Percentiles rank a stretch among this genome's conserved stretches.
Evolutionary conservation across 768 basidiomycete species (phyloP).

Genomic region (Tremella fuciformis): DNA sequence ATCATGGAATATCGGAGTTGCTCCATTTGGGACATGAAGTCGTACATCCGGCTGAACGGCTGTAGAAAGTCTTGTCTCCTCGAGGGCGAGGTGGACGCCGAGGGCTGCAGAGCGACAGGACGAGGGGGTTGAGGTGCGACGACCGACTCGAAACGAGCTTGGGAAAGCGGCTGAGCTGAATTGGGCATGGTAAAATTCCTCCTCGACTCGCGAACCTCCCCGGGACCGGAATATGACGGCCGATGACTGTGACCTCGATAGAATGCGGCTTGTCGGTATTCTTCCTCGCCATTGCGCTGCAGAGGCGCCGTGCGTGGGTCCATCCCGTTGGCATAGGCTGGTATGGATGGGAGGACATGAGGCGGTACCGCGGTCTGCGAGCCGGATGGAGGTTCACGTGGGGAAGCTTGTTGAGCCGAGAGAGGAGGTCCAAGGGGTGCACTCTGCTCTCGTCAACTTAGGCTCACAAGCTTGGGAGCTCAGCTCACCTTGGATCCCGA

Average conservation of each 20-base stretch:
- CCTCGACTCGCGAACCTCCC: conserved; percentile 6
- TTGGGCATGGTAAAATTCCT: conserved; percentile 14
- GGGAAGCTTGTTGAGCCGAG: conserved; percentile 33
- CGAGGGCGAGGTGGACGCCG: conserved; percentile 1
- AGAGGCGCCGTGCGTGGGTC: conserved; percentile 39
- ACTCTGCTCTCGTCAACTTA: conserved; percentile 20
- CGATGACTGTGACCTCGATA: conserved; percentile 6
- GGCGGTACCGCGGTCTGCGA: conserved; percentile 34
- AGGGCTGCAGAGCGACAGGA: background rate
- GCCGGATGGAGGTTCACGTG: conserved; percentile 32
- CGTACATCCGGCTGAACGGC: conserved; percentile 39
- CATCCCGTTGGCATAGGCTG: conserved; percentile 26
- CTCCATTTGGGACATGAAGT: conserved; percentile 31
- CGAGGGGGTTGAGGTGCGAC: background rate
- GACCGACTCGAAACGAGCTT: too few relatives aligned
- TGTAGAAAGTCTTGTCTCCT: conserved; percentile 28
- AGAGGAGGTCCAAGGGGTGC: conserved; percentile 41
- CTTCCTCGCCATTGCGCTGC: conserved; percentile 25
- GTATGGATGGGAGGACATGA: conserved; percentile 23
- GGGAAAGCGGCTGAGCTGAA: background rate
- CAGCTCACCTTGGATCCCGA: conserved; percentile 39
- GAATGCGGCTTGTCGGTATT: conserved; percentile 14
- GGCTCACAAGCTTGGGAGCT: too few relatives aligned
- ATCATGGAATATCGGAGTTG: conserved; percentile 23
- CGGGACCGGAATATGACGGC: conserved; percentile 5